Evolutionary conservation across 2,329 filamentous ascomycete species (phyloP), one percentile per base, ranked within the genome.

Genomic region (Xylaria sp.): DNA sequence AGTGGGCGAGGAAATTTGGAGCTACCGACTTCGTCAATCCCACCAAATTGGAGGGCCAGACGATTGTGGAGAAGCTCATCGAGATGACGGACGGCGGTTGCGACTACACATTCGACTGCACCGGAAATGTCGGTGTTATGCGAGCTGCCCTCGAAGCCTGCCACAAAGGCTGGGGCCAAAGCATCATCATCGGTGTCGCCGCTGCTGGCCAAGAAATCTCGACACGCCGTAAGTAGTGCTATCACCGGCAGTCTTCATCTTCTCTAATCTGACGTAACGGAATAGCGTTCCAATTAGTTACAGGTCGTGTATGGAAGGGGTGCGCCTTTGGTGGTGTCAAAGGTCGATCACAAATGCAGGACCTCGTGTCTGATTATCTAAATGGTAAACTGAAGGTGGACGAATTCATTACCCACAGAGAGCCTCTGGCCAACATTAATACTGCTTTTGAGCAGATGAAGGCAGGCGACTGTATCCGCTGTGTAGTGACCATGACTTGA

Each of bases 51-150:
- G 86, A 89, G 75, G 88, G 86, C 72, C 92, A 95, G 87, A 93
- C 88, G 69, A 92, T 98, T 75, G 93, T 97, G 77, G 94, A 97
- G 79, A 92, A 95, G 85, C 88, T 99, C 73, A 90, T 98, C 75
- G 95, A 98, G 83, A 94, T 98, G 92, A 99, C 96, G 1, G 96
- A 98, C 78, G 96, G 96, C 74, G 96, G 96, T 61, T 97, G 94
- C 81, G 96, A 99, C 85, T 98, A 98, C 86, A 99, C 96, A 59
- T 99, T 99, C 80, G 96, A 99, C 86, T 98, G 96, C 88, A 99
- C 96, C 7, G 96, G 96, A 69, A 98, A 98, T 79, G 94, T 98
- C 62, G 89, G 90, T 75, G 96, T 99, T 65, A 99, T 79, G 96
- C 89, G 96, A 72, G 92, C 93, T 62, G 96, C 96, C 49, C 90